Percentiles rank a stretch among this genome's conserved stretches.
These are phyloP conservation scores for Gossypium davidsonii DNA, from an alignment of 441 rosid species.

Conservation along the genomic window DNA sequence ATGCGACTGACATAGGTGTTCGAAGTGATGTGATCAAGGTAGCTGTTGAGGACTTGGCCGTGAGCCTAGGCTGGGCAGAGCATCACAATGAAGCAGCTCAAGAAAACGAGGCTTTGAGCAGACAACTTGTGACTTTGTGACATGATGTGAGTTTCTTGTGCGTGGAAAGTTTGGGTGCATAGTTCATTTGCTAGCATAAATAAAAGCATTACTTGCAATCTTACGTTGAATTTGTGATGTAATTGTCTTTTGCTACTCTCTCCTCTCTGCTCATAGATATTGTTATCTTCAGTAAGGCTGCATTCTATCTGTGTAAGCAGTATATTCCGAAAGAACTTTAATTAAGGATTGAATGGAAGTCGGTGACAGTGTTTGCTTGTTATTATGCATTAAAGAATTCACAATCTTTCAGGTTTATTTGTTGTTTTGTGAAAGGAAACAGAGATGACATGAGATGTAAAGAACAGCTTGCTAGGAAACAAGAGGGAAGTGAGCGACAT, in stretches of 20 bases:
- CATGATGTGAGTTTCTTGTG: conserved; percentile 24
- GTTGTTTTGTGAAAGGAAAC: neutral
- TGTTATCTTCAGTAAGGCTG: neutral
- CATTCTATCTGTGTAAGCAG: conserved; percentile 4
- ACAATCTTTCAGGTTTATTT: neutral
- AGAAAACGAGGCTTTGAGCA: conserved; percentile 28
- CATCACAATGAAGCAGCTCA: conserved; percentile 24
- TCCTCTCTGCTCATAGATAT: neutral
- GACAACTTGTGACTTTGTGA: conserved; percentile 26
- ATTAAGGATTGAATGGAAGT: conserved; percentile 1
- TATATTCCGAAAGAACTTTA: conserved; percentile 2
- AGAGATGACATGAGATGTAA: neutral
- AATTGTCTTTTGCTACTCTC: neutral
- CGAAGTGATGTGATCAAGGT: conserved; percentile 83
- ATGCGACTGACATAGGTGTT: conserved; percentile 87
- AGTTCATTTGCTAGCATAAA: conserved; percentile 5
- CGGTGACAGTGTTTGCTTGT: neutral
- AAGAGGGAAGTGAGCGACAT: neutral
- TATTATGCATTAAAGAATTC: neutral
- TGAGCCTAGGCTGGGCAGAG: conserved; percentile 52
- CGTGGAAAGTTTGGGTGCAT: conserved; percentile 1
- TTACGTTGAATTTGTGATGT: conserved; percentile 10
- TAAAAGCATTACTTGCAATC: conserved; percentile 13
- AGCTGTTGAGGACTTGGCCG: conserved; percentile 73
- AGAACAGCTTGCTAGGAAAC: neutral